Evolutionary conservation across 148 eudicot genomes (phyloP).

Genomic region (Pouteria glomerata): DNA sequence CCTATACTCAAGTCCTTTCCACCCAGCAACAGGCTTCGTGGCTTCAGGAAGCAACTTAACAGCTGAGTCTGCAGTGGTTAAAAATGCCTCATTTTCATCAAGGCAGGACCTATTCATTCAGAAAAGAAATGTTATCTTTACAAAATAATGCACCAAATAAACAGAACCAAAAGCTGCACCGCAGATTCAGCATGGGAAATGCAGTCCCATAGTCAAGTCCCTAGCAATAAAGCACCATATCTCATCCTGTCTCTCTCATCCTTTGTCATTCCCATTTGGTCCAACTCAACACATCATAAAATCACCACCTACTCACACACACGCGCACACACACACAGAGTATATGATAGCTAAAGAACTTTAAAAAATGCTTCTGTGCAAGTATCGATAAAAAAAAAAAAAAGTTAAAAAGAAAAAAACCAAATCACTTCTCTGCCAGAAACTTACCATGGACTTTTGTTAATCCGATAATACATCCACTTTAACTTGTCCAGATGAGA

Average conservation of each 20-base stretch:
- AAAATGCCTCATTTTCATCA: slow-evolving; percentile 73
- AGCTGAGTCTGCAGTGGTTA: slow-evolving; percentile 88
- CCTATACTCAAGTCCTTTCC: slow-evolving; percentile 89
- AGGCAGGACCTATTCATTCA: slow-evolving; percentile 64
- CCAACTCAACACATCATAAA: background rate
- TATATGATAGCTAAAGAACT: too few relatives aligned
- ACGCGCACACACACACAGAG: too few relatives aligned
- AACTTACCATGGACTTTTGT: slow-evolving; percentile 84
- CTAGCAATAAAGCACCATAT: too few relatives aligned
- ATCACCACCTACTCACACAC: background rate
- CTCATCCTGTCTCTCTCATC: too few relatives aligned
- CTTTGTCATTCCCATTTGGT: background rate
- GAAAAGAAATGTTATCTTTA: background rate
- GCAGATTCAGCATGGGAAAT: background rate
- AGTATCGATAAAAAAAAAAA: too few relatives aligned
- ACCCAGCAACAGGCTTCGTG: slow-evolving; percentile 58
- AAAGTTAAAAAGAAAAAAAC: background rate
- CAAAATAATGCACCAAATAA: background rate
- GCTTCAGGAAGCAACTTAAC: slow-evolving; percentile 59
- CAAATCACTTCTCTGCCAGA: background rate
- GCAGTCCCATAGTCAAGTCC: too few relatives aligned
- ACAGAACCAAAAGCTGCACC: background rate
- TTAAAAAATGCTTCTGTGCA: too few relatives aligned
- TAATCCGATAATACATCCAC: slow-evolving; percentile 74
- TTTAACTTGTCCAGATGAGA: slow-evolving; percentile 65